Conservation (phyloP, 164 flowering plant species). For the Piper longum region DNA sequence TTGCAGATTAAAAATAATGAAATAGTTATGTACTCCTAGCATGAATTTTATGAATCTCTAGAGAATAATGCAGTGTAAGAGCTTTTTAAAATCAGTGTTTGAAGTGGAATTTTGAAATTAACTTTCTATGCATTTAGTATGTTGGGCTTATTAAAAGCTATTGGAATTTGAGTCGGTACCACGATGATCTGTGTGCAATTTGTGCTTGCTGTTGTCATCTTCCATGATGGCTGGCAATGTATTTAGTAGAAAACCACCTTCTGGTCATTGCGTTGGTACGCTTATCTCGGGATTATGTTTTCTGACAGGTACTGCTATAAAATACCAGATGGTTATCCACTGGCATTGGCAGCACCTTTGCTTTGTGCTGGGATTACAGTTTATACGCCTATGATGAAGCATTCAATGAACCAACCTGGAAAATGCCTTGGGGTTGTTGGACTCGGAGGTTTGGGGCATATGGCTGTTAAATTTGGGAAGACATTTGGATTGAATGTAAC, state of each 20-base stretch:
- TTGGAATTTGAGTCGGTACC: no score
- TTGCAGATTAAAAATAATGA: no score
- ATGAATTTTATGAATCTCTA: no score
- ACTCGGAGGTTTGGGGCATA: conserved; percentile 76
- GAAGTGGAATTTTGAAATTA: not conserved
- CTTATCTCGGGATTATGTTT: not conserved
- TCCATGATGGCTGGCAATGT: not conserved
- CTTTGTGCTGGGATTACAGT: conserved; percentile 84
- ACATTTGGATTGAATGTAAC: conserved; percentile 64
- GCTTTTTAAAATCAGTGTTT: not conserved
- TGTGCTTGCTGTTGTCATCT: not conserved
- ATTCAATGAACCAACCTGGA: conserved; percentile 75
- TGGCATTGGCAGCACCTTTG: conserved; percentile 62
- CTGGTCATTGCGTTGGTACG: not conserved
- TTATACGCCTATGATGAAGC: conserved; percentile 64
- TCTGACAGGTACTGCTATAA: conserved; percentile 48
- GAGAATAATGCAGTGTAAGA: not conserved
- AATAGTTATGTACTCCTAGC: no score
- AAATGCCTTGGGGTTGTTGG: conserved; percentile 73
- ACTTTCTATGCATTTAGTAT: no score
- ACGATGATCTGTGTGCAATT: not conserved
- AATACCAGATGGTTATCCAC: conserved; percentile 51
- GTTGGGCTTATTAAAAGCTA: no score
- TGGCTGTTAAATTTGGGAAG: conserved; percentile 79
- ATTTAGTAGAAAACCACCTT: no score